These are phyloP conservation scores for Ulvella scutata DNA, from an alignment of 139 green algal genomes.

Conservation along the genomic window DNA sequence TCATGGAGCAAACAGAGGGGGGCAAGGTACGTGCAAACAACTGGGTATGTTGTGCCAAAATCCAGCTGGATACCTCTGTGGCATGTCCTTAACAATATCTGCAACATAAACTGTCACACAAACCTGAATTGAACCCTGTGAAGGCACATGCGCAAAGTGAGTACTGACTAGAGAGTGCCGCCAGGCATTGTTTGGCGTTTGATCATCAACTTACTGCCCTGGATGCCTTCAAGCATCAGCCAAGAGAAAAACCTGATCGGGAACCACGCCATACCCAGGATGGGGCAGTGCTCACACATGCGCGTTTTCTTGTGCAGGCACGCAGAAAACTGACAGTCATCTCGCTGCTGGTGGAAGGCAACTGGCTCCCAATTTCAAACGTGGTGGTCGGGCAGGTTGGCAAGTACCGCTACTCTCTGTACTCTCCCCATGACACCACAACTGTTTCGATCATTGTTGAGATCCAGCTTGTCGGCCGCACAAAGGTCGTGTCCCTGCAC, in stretches of 20 bases:
- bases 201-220: too few relatives aligned
- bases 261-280: too few relatives aligned
- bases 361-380: conserved; percentile 62
- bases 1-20: conserved; percentile 16
- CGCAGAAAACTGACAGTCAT: conserved; percentile 40
- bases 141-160: too few relatives aligned
- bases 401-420: conserved; percentile 73
- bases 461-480: conserved; percentile 56
- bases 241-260: too few relatives aligned
- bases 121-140: too few relatives aligned
- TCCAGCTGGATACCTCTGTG: neutral
- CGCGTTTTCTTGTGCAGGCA: neutral
- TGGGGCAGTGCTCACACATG: too few relatives aligned
- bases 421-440: conserved; percentile 32
- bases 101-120: too few relatives aligned
- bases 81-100: neutral
- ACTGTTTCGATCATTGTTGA: conserved; percentile 55
- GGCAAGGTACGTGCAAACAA: conserved; percentile 8
- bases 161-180: too few relatives aligned
- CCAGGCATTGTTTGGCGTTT: too few relatives aligned
- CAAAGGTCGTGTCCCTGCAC: conserved; percentile 62
- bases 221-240: too few relatives aligned
- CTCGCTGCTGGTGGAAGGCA: conserved; percentile 66
- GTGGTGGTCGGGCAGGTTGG: conserved; percentile 29
- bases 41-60: neutral